Evolutionary conservation across 2,329 filamentous ascomycete species (phyloP), one percentile per base, ranked within the genome.

Genomic region (Hypoxylon sp.): DNA sequence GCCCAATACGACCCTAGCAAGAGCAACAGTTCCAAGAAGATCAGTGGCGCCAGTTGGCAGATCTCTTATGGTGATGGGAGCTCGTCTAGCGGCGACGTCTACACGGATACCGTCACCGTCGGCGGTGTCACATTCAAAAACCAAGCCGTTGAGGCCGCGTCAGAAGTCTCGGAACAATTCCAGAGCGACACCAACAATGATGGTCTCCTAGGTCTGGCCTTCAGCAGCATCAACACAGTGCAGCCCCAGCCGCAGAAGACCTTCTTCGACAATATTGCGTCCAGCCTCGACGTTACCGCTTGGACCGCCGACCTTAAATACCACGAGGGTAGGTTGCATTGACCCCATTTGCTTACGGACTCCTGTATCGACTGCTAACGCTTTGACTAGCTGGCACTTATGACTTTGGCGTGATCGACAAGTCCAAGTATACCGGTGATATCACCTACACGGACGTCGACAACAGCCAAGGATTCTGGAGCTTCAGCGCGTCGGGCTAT

Each of bases 351-450:
- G n/a, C 25, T 14, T 19, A 25, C 45, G 14, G 28, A 32, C 43
- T 21, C 30, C n/a, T 25, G 5, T 13, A 9, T 19, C 14, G 28
- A n/a, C 56, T 57, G 55, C 63, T 73, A 55, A 71, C 63, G 10
- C 25, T 13, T 14, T 38, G 21, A 28, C 13, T 51, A 67, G 73
- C 76, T 21, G 79, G 79, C 48, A 75, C 71, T 34, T 81, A 80
- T 64, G 77, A 79, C 72, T 81, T 81, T 60, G 79, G 79, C 30
- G 72, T 72, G 63, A 72, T 80, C 52, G 78, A 80, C 59, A 21
- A 69, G 45, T 72, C 71, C 13, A 76, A 76, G 57, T 77, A 76
- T 72, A 76, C 71, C 1, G 78, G 78, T 23, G 62, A 71, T 19
- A 75, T 80, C 55, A 67, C 70, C 68, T 80, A 80, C 72, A 74